A percentile compares a stretch with the other conserved stretches of the same genome.
Conservation (phyloP, 176 grass and related monocot species). For the Dactylis glomerata region DNA sequence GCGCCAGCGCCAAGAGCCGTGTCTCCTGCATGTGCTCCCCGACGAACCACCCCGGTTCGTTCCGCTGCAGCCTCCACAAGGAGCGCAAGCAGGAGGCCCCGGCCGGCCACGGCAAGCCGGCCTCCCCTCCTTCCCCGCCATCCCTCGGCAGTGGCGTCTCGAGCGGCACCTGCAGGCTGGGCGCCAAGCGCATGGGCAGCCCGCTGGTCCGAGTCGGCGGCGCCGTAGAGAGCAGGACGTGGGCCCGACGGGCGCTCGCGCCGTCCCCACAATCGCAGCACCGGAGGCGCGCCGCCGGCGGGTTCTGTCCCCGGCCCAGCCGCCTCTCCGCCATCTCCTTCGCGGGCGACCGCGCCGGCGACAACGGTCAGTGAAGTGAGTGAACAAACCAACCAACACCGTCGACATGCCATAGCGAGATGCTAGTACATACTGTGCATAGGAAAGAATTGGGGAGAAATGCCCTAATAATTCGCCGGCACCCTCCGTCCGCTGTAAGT, state of each 20-base stretch:
- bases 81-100: not conserved
- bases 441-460: not conserved
- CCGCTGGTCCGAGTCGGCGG: conserved; percentile 40
- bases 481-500: no score
- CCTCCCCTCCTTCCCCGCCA: not conserved
- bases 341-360: conserved; percentile 35
- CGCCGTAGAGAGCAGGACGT: conserved; percentile 45
- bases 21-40: conserved; percentile 64
- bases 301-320: conserved; percentile 24
- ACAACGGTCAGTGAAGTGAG: not conserved
- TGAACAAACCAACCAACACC: not conserved
- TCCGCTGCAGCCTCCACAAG: conserved; percentile 70
- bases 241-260: conserved; percentile 48
- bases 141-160: not conserved
- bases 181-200: conserved; percentile 38
- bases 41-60: conserved; percentile 66
- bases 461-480: not conserved
- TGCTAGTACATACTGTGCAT: not conserved
- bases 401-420: conserved; percentile 15
- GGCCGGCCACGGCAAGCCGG: not conserved
- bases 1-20: not conserved
- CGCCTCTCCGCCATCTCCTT: conserved; percentile 52
- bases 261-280: conserved; percentile 47
- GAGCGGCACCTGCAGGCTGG: not conserved
- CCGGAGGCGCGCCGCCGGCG: conserved; percentile 34